Percentiles rank a stretch among this genome's conserved stretches.
Conservation (phyloP, 2,329 filamentous ascomycete species). For the Diaporthe amygdali region DNA sequence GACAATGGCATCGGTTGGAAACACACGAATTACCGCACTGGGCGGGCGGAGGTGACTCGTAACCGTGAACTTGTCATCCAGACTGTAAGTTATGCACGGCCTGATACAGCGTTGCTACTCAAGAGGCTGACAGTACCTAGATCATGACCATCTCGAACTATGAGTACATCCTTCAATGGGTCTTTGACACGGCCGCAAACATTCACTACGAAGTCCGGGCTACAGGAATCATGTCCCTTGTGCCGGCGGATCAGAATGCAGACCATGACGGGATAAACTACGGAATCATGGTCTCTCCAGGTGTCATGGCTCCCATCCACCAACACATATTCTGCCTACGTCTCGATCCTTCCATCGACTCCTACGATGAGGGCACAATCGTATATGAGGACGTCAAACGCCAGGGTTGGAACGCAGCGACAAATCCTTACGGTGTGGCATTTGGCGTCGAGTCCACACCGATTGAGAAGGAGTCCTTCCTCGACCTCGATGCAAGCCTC, state of each 20-base stretch:
- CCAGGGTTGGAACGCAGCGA: slow-evolving; percentile 44
- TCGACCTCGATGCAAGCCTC: slow-evolving; percentile 50
- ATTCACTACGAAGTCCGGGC: slow-evolving; percentile 26
- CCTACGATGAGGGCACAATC: slow-evolving; percentile 56
- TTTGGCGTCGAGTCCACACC: slow-evolving; percentile 55
- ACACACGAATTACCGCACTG: slow-evolving; percentile 59
- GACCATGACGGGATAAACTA: slow-evolving; percentile 53
- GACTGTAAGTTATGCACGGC: slow-evolving; percentile 33
- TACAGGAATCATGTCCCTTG: slow-evolving; percentile 60
- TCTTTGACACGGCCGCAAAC: slow-evolving; percentile 54
- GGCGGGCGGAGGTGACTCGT: slow-evolving; percentile 55
- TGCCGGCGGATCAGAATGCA: slow-evolving; percentile 56
- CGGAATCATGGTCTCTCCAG: slow-evolving; percentile 66
- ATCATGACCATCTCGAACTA: slow-evolving; percentile 65
- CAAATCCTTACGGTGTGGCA: slow-evolving; percentile 55
- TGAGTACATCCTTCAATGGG: slow-evolving; percentile 47
- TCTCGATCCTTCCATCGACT: slow-evolving; percentile 66
- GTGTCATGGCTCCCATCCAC: slow-evolving; percentile 70
- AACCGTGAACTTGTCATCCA: slow-evolving; percentile 59
- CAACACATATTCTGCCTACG: slow-evolving; percentile 78
- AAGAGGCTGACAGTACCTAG: not conserved
- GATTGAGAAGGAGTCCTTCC: slow-evolving; percentile 49
- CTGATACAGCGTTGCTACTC: too few species aligned
- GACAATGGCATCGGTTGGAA: slow-evolving; percentile 64
- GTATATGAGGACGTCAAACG: slow-evolving; percentile 65